phyloP scores from a whole-genome alignment of 108 stramenopile genomes.

The Nitzschia putrida region DNA sequence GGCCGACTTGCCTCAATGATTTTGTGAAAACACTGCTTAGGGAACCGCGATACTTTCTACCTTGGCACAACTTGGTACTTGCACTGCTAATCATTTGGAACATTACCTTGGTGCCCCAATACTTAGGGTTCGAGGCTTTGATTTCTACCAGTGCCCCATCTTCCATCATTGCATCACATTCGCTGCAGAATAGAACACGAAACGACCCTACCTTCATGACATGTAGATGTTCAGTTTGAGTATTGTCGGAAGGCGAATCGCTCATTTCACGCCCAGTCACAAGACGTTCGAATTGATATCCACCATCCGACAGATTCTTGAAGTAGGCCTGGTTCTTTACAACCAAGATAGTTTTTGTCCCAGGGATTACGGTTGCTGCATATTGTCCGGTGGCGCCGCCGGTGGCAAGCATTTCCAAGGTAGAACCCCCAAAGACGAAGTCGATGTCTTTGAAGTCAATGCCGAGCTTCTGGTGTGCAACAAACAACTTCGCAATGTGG shows the following conservation, averaged over 20 bases:
- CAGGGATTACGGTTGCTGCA: conserved; percentile 2
- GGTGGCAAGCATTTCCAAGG: conserved; percentile 21
- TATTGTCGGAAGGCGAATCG: conserved; percentile 5
- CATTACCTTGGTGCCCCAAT: conserved; percentile 27
- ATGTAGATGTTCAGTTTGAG: conserved; percentile 16
- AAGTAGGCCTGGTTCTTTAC: conserved; percentile 10
- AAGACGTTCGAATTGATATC: conserved; percentile 39
- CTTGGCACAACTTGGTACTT: conserved; percentile 15
- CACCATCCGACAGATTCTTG: conserved; percentile 12
- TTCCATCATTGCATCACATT: conserved; percentile 29
- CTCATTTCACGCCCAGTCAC: conserved; percentile 20
- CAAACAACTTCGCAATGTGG: not conserved
- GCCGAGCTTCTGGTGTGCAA: not conserved
- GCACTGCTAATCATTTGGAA: conserved; percentile 37
- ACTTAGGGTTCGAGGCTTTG: conserved; percentile 19
- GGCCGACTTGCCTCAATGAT: not conserved
- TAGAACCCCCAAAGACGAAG: conserved; percentile 35
- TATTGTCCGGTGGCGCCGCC: not conserved
- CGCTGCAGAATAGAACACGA: conserved; percentile 19
- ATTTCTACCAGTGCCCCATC: conserved; percentile 24
- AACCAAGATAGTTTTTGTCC: conserved; percentile 24
- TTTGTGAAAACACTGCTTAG: not conserved
- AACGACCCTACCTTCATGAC: conserved; percentile 15
- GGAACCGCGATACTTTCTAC: conserved; percentile 8
- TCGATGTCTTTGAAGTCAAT: conserved; percentile 12